Evolutionary conservation across 2,329 filamentous ascomycete species (phyloP).

Genomic region (Monosporascus sp.): DNA sequence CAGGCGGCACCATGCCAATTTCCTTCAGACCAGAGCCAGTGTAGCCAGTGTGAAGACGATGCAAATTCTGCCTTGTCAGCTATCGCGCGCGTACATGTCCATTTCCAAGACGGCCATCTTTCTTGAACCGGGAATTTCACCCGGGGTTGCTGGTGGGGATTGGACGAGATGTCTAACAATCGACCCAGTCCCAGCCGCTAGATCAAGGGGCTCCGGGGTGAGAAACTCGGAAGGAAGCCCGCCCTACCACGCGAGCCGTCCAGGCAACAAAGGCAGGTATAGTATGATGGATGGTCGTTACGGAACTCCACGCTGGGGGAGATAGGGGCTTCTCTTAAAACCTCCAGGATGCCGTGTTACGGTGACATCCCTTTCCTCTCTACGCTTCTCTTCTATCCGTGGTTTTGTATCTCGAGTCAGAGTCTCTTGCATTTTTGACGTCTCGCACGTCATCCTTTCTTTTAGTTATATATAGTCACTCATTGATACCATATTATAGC

Average conservation of each 20-base stretch:
- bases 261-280: background rate
- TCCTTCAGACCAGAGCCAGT: background rate
- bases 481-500: constrained; percentile 22
- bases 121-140: background rate
- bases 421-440: constrained; percentile 36
- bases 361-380: constrained; percentile 5
- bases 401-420: constrained; percentile 20
- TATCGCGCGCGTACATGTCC: background rate
- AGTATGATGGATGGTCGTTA: background rate
- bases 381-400: constrained; percentile 16
- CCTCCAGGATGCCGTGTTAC: background rate
- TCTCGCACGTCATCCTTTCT: constrained; percentile 40
- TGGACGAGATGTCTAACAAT: background rate
- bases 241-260: background rate
- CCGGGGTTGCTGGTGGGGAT: background rate
- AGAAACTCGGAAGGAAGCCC: background rate
- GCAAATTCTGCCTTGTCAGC: background rate
- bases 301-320: background rate
- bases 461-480: constrained; percentile 22
- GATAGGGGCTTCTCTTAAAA: background rate
- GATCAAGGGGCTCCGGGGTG: background rate
- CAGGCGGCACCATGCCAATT: background rate
- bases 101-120: background rate
- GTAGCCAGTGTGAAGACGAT: background rate
- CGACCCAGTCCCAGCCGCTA: background rate